phyloP scores from a whole-genome alignment of 1,139 yeast species.

The Sugiyamaella sp. region DNA sequence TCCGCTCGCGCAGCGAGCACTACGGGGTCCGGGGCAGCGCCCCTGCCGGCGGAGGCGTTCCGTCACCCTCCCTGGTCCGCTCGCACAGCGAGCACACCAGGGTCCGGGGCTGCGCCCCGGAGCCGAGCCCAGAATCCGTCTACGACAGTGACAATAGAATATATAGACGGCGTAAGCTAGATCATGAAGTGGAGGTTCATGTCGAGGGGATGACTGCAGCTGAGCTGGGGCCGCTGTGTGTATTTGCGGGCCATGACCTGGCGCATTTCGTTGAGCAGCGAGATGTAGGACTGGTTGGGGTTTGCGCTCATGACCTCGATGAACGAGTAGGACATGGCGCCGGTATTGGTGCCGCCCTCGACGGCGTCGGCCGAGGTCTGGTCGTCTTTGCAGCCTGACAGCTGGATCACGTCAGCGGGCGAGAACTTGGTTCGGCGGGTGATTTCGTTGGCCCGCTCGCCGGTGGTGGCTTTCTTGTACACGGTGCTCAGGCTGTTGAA shows the following conservation, averaged over 20 bases:
- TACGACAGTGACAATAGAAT: not conserved
- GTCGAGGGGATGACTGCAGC: conserved; percentile 40
- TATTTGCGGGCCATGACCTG: conserved; percentile 66
- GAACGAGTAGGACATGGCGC: conserved; percentile 95
- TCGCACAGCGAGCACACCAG: no score
- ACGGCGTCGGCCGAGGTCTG: conserved; percentile 80
- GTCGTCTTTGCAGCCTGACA: conserved; percentile 90
- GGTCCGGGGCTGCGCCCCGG: not conserved
- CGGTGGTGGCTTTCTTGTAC: conserved; percentile 50
- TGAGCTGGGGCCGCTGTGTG: conserved; percentile 86
- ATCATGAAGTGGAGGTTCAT: conserved; percentile 25
- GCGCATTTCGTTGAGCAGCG: conserved; percentile 81
- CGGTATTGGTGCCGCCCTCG: conserved; percentile 78
- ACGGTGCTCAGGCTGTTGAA: conserved; percentile 53
- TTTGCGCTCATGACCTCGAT: conserved; percentile 66
- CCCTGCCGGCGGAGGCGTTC: not conserved
- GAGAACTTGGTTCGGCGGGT: conserved; percentile 67
- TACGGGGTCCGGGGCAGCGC: not conserved
- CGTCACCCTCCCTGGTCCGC: not conserved
- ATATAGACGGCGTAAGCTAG: not conserved
- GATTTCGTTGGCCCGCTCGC: conserved; percentile 47
- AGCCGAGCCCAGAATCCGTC: not conserved
- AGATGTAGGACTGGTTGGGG: conserved; percentile 75
- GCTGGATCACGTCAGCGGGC: conserved; percentile 83
- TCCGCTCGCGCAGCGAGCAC: not conserved